A percentile compares a stretch with the other conserved stretches of the same genome.
These are phyloP conservation scores for Colletotrichum sp. DNA, from an alignment of 2,329 filamentous ascomycete genomes.

Conservation along the genomic window DNA sequence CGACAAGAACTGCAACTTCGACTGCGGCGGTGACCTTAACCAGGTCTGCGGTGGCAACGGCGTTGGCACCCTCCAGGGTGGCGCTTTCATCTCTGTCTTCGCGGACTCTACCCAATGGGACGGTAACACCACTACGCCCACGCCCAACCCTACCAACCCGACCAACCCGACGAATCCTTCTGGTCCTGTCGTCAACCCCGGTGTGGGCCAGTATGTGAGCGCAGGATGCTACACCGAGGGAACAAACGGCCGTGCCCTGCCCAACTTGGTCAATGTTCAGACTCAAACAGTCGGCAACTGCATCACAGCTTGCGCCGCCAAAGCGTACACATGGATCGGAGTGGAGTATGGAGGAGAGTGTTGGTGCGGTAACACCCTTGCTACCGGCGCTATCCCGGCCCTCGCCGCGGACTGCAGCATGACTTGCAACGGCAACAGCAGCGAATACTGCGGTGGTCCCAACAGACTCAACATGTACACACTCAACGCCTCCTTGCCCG, in stretches of 20 bases:
- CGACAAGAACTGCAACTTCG: conserved; percentile 55
- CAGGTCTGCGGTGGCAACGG: conserved; percentile 61
- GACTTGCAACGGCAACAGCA: conserved; percentile 39
- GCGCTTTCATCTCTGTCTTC: conserved; percentile 54
- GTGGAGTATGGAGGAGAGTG: conserved; percentile 46
- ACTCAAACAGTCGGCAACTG: conserved; percentile 5
- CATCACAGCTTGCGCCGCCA: conserved; percentile 32
- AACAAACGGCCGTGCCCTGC: conserved; percentile 23
- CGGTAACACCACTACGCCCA: conserved; percentile 29
- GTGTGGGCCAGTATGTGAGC: conserved; percentile 30
- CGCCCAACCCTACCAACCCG: conserved; percentile 7
- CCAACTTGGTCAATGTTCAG: neutral
- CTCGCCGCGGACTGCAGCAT: conserved; percentile 36
- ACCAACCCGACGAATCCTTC: conserved; percentile 18
- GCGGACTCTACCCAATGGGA: conserved; percentile 36
- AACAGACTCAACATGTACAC: conserved; percentile 22
- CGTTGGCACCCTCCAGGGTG: conserved; percentile 30
- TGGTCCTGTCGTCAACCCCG: conserved; percentile 40
- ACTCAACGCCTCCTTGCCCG: neutral
- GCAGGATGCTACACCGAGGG: conserved; percentile 26
- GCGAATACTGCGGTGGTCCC: conserved; percentile 40
- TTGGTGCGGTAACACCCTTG: conserved; percentile 38
- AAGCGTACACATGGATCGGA: conserved; percentile 34
- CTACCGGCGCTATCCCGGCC: conserved; percentile 31
- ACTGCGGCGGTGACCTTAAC: conserved; percentile 53